Evolutionary conservation across 768 basidiomycete genomes (phyloP).

Genomic region (Tricholoma bakamatsutake): DNA sequence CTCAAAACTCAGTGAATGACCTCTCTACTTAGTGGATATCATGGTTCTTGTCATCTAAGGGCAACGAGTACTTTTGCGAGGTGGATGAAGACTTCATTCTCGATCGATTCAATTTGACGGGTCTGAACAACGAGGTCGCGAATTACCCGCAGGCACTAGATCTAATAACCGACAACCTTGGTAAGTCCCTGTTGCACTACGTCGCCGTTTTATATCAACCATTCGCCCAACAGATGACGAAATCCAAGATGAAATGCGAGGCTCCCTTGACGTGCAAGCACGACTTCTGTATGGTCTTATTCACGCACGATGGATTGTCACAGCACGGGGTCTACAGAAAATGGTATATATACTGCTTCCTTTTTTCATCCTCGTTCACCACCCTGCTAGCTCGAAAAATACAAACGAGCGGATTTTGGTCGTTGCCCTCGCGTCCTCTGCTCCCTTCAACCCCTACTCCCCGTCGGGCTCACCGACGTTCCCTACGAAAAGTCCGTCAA

Average conservation of each 20-base stretch:
- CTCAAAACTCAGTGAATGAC: conserved; percentile 4
- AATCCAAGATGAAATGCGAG: conserved; percentile 89
- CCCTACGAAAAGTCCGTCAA: conserved; percentile 99
- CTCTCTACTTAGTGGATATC: conserved; percentile 75
- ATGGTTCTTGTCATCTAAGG: conserved; percentile 95
- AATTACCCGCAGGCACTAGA: conserved; percentile 94
- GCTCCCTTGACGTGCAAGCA: conserved; percentile 89
- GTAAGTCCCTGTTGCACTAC: conserved; percentile 37
- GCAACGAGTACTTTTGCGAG: conserved; percentile 99
- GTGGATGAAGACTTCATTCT: conserved; percentile 99
- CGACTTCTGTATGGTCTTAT: conserved; percentile 92
- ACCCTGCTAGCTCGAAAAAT: conserved; percentile 76
- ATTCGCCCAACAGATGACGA: conserved; percentile 64
- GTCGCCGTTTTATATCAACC: not conserved
- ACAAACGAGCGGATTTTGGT: conserved; percentile 97
- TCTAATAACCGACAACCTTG: conserved; percentile 92
- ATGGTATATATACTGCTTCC: conserved; percentile 55
- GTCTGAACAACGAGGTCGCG: conserved; percentile 91
- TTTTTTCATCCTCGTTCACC: not conserved
- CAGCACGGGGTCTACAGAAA: conserved; percentile 86
- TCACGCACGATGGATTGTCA: conserved; percentile 96
- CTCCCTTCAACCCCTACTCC: conserved; percentile 90
- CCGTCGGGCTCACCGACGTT: conserved; percentile 94
- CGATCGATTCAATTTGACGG: conserved; percentile 97
- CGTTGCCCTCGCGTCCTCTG: conserved; percentile 97